Evolutionary conservation across 2,329 filamentous ascomycete genomes (phyloP), one percentile per base, ranked within the genome.

Genomic region (Penicillium sp.): DNA sequence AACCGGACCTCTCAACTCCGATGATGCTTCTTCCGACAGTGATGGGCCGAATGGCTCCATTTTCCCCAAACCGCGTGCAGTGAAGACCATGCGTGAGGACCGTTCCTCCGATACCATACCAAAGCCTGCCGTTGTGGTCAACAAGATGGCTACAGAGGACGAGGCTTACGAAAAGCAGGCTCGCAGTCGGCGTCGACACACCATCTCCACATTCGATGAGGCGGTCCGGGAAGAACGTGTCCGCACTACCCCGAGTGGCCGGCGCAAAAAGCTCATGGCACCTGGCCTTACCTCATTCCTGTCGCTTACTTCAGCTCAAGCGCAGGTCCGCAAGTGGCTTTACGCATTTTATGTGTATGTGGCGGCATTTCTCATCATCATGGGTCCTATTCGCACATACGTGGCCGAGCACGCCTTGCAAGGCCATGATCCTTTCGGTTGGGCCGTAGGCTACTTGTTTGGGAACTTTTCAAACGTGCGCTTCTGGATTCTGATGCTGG

Each of bases 391-490:
- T 27, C 84, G 92, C 50, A 78, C 79, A 2, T 89, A 91, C 62
- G 85, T 97, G 47, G 76, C 82, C 38, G 74, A 76, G 42, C 79
- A 83, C 58, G 92, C 91, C 13, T 79, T 99, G 1, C 68, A 81
- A 32, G 86, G 85, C 14, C 77, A 86, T 48, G 94, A 99, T 64
- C 92, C 94, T 0, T 84, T 99, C 43, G 91, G 93, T 2, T 99
- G 94, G 94, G 92, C 91, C 0, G 73, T 97, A 10, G 88, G 91
- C 2, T 99, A 99, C 71, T 77, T 97, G 2, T 84, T 97, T 57
- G 92, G 93, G 11, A 89, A 96, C 63, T 69, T 92, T 10, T 81
- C 84, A 0, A 81, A 79, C 67, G 85, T 97, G 62, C 83, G 92
- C 22, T 86, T 88, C 69, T 81, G 88, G 70, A 83, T 93, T 8